Percentiles rank a stretch among this genome's conserved stretches.
These are phyloP conservation scores for Helicocarpus griseus DNA, from an alignment of 2,329 filamentous ascomycete genomes.

Conservation along the genomic window DNA sequence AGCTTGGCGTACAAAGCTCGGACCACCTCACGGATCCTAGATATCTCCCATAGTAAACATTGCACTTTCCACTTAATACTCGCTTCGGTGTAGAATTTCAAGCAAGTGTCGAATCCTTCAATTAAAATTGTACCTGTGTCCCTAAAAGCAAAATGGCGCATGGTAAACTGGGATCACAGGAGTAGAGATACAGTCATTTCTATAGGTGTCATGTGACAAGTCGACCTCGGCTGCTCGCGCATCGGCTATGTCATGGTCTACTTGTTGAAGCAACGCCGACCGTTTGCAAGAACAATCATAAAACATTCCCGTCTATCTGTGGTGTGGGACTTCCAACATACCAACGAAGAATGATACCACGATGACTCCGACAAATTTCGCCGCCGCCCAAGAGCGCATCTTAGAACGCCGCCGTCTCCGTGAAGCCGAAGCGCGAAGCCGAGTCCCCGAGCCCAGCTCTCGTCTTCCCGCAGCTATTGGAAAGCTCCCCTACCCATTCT, in stretches of 20 bases:
- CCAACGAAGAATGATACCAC: slow-evolving; percentile 23
- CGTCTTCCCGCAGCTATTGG: slow-evolving; percentile 45
- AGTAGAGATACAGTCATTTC: no score
- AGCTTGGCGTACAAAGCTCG: not conserved
- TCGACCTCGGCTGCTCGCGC: slow-evolving; percentile 1
- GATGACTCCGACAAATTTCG: slow-evolving; percentile 61
- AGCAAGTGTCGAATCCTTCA: no score
- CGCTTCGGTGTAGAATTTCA: not conserved
- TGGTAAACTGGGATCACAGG: no score
- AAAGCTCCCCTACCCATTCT: slow-evolving; percentile 54
- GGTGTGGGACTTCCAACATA: not conserved
- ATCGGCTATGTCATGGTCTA: not conserved
- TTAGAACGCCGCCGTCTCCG: slow-evolving; percentile 68
- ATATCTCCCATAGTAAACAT: no score
- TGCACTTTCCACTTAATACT: no score
- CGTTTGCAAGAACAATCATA: no score
- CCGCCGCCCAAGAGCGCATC: slow-evolving; percentile 80
- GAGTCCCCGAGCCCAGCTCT: slow-evolving; percentile 38
- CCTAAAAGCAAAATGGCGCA: no score
- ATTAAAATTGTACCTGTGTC: no score
- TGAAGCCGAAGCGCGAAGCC: slow-evolving; percentile 55
- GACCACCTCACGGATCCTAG: no score
- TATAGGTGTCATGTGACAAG: not conserved
- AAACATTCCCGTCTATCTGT: not conserved
- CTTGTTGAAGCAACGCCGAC: no score